Conservation (phyloP, 23 red algal species). For the Chondrus crispus region DNA sequence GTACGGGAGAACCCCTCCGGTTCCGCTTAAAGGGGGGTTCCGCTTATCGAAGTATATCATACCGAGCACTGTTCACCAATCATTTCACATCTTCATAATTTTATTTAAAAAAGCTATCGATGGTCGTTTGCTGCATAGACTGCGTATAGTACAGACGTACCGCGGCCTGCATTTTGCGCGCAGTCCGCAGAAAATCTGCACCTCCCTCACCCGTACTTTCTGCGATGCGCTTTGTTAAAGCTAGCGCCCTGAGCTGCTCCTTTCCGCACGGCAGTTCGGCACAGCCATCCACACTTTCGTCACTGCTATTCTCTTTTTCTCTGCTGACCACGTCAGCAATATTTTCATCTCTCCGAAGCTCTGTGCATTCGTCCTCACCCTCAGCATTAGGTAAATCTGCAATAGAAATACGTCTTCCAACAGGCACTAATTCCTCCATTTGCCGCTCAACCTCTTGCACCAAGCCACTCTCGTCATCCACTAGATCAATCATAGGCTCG, state of each 20-base stretch:
- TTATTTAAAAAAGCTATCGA: too few species aligned
- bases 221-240: not conserved
- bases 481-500: not conserved
- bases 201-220: not conserved
- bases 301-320: not conserved
- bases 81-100: too few species aligned
- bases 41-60: too few species aligned
- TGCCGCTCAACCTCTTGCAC: not conserved
- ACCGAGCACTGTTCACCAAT: too few species aligned
- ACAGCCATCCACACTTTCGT: not conserved
- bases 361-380: not conserved
- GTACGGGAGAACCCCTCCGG: too few species aligned
- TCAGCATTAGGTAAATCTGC: not conserved
- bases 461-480: not conserved
- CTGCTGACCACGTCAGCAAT: too few species aligned
- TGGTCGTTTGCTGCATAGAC: not conserved
- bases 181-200: not conserved
- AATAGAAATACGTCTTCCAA: not conserved
- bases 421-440: not conserved
- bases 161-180: not conserved
- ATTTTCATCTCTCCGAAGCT: too few species aligned
- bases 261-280: too few species aligned
- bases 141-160: not conserved
- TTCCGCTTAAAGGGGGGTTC: too few species aligned
- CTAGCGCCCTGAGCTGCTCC: not conserved